Evolutionary conservation across 768 basidiomycete genomes (phyloP), one percentile per base, ranked within the genome.

Genomic region (Rhizopogon salebrosus): DNA sequence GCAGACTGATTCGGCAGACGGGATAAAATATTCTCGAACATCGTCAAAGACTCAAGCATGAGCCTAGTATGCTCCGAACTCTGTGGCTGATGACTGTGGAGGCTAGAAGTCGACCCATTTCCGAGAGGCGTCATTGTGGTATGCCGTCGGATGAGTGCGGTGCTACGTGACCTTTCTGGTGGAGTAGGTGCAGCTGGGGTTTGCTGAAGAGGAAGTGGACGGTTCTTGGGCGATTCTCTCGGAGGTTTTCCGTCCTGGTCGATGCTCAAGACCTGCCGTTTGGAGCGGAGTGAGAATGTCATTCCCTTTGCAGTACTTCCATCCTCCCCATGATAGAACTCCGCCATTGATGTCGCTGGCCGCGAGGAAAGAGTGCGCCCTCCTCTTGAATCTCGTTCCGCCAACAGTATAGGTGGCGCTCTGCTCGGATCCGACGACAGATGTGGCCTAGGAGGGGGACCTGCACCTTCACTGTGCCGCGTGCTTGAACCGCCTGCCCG

Each of bases 11-110:
- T 67, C 0, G 83, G 78, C 11, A 85, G 64, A 43, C 85, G 83
- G 20, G 75, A 67, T 1, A 91, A 68, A 23, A 86, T 78, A 2
- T 76, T 70, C 63, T 91, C 87, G 57, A 92, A 89, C 74, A 86
- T 80, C 4, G 70, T 64, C 13, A 92, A 68, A 16, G 83, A 79
- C 38, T 92, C 88, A 20, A 82, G 59, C 78, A 92, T 82, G 41
- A 92, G 68, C n/a, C 77, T 72, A 1, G 80, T 73, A 59, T 91
- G 90, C 57, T 91, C 87, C 3, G 73, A 64, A 35, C 64, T 69
- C 35, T 63, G 64, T 43, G 57, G 60, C 52, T 35, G 55, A 24
- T 35, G 55, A 24, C 16, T 56, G 3, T 53, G 56, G 1, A 60
- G 23, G 40, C 24, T 59, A n/a, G 54, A 34, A 23, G 50, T 31